Conservation (phyloP, 169 alveolate species). For the Miamiensis avidus region DNA sequence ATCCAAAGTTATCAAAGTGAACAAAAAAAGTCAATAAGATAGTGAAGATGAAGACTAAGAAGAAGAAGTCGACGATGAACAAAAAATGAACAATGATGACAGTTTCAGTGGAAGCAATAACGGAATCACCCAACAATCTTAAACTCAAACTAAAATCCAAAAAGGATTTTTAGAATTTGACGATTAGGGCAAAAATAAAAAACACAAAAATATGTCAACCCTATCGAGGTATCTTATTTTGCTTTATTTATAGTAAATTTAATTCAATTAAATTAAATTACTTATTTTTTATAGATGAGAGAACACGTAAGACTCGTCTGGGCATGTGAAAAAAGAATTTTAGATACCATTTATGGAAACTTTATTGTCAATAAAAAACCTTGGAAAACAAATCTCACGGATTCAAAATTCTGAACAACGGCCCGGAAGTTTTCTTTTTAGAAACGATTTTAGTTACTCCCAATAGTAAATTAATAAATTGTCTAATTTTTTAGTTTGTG, state of each 20-base stretch:
- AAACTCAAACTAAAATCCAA: constrained; percentile 35
- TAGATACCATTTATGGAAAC: constrained; percentile 57
- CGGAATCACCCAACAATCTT: too few relatives aligned
- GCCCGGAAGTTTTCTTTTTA: constrained; percentile 68
- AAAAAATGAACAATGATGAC: too few relatives aligned
- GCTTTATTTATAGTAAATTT: too few relatives aligned
- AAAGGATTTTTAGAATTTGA: constrained; percentile 22
- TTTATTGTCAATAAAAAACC: constrained; percentile 31
- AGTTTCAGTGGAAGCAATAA: too few relatives aligned
- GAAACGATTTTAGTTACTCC: constrained; percentile 83
- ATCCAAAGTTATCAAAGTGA: constrained; percentile 12
- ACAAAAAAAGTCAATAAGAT: constrained; percentile 38
- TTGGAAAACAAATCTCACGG: constrained; percentile 16
- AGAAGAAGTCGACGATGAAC: constrained; percentile 37
- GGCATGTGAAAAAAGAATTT: constrained; percentile 49
- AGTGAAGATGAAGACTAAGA: constrained; percentile 10
- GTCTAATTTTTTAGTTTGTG: background rate
- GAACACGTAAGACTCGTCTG: constrained; percentile 54
- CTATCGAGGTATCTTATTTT: constrained; percentile 36
- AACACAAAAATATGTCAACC: constrained; percentile 50
- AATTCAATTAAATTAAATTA: too few relatives aligned
- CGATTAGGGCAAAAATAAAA: constrained; percentile 37
- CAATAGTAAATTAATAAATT: constrained; percentile 49
- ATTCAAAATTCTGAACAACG: constrained; percentile 16
- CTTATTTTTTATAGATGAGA: background rate